These are phyloP conservation scores for Zoysia pacifica DNA, from an alignment of 176 grass and related monocot species.

Conservation along the genomic window DNA sequence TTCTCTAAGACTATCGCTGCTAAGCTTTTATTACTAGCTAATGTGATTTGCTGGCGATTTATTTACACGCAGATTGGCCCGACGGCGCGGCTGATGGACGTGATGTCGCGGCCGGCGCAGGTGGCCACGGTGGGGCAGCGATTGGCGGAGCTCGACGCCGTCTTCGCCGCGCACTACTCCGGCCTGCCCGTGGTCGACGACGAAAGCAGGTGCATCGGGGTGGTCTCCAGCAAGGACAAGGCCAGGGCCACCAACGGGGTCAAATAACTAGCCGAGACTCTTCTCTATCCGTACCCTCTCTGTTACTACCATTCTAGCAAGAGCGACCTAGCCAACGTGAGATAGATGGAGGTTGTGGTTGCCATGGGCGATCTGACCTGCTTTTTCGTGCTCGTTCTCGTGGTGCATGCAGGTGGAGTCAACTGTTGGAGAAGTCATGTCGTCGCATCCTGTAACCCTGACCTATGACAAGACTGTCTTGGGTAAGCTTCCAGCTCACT, in stretches of 20 bases:
- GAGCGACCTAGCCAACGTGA: no score
- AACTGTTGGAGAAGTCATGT: slow-evolving; percentile 38
- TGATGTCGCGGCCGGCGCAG: slow-evolving; percentile 64
- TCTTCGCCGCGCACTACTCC: slow-evolving; percentile 50
- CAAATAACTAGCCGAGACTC: slow-evolving; percentile 13
- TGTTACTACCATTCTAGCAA: no score
- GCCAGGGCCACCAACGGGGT: slow-evolving; percentile 58
- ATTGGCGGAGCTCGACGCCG: slow-evolving; percentile 53
- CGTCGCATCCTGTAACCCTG: slow-evolving; percentile 72
- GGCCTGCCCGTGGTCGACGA: slow-evolving; percentile 66
- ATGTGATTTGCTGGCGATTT: background rate
- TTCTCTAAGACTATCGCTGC: no score
- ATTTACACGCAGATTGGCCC: slow-evolving; percentile 44
- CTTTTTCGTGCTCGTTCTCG: slow-evolving; percentile 11
- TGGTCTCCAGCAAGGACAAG: slow-evolving; percentile 71
- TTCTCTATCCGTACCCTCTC: background rate
- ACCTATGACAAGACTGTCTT: slow-evolving; percentile 62
- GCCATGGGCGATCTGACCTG: background rate
- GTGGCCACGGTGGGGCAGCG: slow-evolving; percentile 45
- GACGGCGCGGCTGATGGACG: slow-evolving; percentile 44
- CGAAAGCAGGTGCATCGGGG: slow-evolving; percentile 58
- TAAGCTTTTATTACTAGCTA: no score
- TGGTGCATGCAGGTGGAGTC: slow-evolving; percentile 57
- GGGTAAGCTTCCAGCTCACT: slow-evolving; percentile 35
- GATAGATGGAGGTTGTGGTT: background rate